A percentile compares a stretch with the other conserved stretches of the same genome.
phyloP scores from a whole-genome alignment of 306 rosid genomes.

The Hippophae tibetana region DNA sequence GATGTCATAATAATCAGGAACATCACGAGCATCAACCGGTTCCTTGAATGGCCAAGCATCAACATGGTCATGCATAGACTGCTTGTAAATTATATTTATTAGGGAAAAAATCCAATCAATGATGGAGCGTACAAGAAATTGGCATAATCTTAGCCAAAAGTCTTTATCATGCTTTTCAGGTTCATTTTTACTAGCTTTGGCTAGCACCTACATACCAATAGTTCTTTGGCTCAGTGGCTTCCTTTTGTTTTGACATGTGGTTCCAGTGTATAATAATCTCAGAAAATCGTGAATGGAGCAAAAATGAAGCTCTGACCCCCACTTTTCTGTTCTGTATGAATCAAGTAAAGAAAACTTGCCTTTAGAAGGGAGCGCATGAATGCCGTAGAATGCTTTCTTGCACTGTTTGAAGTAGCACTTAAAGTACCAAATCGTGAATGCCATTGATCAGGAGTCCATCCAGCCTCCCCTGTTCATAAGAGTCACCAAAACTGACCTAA shows the following conservation, averaged over 20 bases:
- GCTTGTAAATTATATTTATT: slow-evolving; percentile 19
- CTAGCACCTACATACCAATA: too few species aligned
- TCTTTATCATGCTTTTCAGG: too few species aligned
- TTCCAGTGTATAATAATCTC: too few species aligned
- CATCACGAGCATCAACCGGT: slow-evolving; percentile 87
- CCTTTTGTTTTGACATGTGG: too few species aligned
- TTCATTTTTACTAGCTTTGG: too few species aligned
- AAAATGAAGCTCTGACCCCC: too few species aligned
- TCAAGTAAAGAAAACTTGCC: slow-evolving; percentile 34
- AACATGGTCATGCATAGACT: slow-evolving; percentile 72
- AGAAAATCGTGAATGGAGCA: too few species aligned
- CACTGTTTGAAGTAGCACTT: slow-evolving; percentile 48
- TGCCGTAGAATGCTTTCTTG: slow-evolving; percentile 49
- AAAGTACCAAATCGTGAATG: slow-evolving; percentile 61
- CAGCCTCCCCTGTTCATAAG: slow-evolving; percentile 72
- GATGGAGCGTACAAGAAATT: not conserved
- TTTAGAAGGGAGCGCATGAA: slow-evolving; percentile 82
- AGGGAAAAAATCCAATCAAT: slow-evolving; percentile 10
- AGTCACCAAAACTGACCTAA: slow-evolving; percentile 19
- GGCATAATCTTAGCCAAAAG: not conserved
- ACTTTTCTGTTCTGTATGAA: not conserved
- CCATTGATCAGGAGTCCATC: slow-evolving; percentile 94
- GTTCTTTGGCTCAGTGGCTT: too few species aligned
- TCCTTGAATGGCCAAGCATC: slow-evolving; percentile 99
- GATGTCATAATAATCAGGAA: slow-evolving; percentile 90